Percentiles rank a stretch among this genome's conserved stretches.
Conservation (phyloP, 345 rosid species). For the Salix caprea region DNA sequence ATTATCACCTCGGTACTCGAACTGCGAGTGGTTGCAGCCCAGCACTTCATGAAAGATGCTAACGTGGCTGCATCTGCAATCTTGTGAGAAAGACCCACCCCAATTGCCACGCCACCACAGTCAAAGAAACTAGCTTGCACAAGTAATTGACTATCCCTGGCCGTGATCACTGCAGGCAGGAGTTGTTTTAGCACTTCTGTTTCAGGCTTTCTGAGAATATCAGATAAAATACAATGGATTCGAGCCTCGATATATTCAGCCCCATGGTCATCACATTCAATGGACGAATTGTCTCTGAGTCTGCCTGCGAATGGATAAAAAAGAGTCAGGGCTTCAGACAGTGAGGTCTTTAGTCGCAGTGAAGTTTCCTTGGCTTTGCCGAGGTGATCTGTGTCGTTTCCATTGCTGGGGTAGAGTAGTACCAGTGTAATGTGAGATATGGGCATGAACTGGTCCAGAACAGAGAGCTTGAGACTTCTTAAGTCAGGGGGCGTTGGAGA, state of each 20-base stretch:
- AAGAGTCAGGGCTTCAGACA: constrained; percentile 10
- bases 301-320: constrained; percentile 18
- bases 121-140: constrained; percentile 28
- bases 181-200: constrained; percentile 1
- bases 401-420: neutral
- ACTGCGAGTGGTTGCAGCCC: constrained; percentile 14
- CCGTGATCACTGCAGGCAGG: constrained; percentile 20
- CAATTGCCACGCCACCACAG: constrained; percentile 27
- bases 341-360: constrained; percentile 3
- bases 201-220: constrained; percentile 23
- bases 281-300: neutral
- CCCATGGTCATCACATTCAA: constrained; percentile 46
- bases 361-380: constrained; percentile 8
- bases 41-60: constrained; percentile 17
- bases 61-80: constrained; percentile 17
- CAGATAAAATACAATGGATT: constrained; percentile 23
- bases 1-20: neutral
- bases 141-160: constrained; percentile 2
- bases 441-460: too few species aligned
- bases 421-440: neutral
- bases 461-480: neutral
- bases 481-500: neutral
- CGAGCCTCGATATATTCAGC: constrained; percentile 31
- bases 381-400: too few species aligned
- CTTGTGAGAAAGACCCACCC: constrained; percentile 18